A percentile compares a stretch with the other conserved stretches of the same genome.
phyloP scores from a whole-genome alignment of 2,329 filamentous ascomycete genomes.

The Aspergillus quadrilineatus region DNA sequence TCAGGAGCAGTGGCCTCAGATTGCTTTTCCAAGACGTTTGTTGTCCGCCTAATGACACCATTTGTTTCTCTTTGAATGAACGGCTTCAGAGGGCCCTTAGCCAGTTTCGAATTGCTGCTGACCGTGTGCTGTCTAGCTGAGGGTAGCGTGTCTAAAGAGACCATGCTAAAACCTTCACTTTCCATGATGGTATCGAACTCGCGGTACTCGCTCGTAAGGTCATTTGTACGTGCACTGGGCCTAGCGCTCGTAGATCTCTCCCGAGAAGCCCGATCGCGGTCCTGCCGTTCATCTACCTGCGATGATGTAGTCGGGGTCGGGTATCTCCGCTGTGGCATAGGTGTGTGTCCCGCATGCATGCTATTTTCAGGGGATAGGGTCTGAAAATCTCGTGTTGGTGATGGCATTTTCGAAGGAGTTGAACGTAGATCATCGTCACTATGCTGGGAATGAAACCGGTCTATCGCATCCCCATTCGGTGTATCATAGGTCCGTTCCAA shows the following conservation, averaged over 20 bases:
- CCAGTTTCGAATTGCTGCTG: constrained; percentile 31
- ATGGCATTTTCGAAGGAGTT: constrained; percentile 37
- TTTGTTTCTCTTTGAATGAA: constrained; percentile 30
- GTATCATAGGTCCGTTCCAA: constrained; percentile 31
- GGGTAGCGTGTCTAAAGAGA: constrained; percentile 54
- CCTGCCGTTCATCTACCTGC: constrained; percentile 33
- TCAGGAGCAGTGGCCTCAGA: constrained; percentile 15
- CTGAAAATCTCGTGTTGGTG: constrained; percentile 27
- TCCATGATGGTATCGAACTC: constrained; percentile 58
- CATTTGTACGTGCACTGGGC: constrained; percentile 15
- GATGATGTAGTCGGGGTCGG: constrained; percentile 44
- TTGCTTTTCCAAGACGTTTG: constrained; percentile 23
- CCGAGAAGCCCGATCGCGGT: constrained; percentile 15
- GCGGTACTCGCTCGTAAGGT: constrained; percentile 44
- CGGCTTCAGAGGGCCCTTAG: constrained; percentile 28
- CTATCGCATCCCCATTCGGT: constrained; percentile 29
- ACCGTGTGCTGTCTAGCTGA: constrained; percentile 48
- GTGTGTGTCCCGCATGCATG: constrained; percentile 25
- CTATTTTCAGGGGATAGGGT: constrained; percentile 35
- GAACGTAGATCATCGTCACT: constrained; percentile 31
- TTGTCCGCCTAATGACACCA: constrained; percentile 28
- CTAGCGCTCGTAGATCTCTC: background rate
- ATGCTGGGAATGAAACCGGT: constrained; percentile 27
- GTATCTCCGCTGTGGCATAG: constrained; percentile 36
- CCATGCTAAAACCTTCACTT: constrained; percentile 60